Evolutionary conservation across 306 rosid species (phyloP), one percentile per base, ranked within the genome.

Genomic region (Sophora flavescens): DNA sequence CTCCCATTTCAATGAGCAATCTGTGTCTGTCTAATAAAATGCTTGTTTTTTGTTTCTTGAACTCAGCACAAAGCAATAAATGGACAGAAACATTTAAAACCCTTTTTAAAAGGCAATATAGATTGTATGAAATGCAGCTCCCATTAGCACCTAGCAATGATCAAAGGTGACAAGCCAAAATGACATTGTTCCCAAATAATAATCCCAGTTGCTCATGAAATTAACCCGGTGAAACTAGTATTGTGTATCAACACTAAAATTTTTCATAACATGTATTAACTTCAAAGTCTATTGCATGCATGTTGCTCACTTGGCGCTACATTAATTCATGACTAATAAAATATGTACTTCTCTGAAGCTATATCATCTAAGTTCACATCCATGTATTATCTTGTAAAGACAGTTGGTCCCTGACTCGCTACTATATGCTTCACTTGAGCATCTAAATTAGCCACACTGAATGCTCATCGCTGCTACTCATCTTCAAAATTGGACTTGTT

Each of bases 131-230:
- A 63, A 47, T 47, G 50, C 22, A 66, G 41, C 42, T n/a, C 7
- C 44, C 58, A 11, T 2, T 54, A 59, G 65, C 16, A 68, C 38
- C 10, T 10, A 44, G 22, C 22, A 0, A 22, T 22, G 30, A 68
- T 42, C 6, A 38, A 63, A 75, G 60, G 35, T 52, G 36, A 70
- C 57, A 53, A 50, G n/a, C 11, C 53, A 32, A 50, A 63, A 68
- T 50, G n/a, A n/a, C n/a, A n/a, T 6, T 12, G 42, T 58, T 71
- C 17, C 2, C 16, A 50, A 39, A 77, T 18, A 32, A 69, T n/a
- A n/a, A n/a, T n/a, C 56, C 28, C 16, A 47, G 12, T 63, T 60
- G 48, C 50, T 71, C 70, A 48, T 65, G 70, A 77, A 72, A 47
- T 45, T 60, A 44, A 44, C 64, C 26, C 17, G 17, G 62, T 36